Conservation (phyloP, 2,329 filamentous ascomycete species). For the Aspergillus arachidicola region DNA sequence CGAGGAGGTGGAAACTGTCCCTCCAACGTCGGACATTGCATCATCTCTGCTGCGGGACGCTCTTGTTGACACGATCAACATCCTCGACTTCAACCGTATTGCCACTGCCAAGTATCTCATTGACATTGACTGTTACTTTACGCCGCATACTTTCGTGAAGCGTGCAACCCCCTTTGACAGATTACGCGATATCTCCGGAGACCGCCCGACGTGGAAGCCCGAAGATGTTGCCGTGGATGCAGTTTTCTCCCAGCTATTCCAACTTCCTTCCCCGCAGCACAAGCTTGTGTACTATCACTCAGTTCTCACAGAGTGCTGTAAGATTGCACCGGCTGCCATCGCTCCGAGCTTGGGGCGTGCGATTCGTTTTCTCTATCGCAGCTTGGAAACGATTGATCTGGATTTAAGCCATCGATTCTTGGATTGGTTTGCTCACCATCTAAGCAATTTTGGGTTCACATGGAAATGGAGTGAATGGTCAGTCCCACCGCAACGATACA, state of each 20-base stretch:
- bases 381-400: slow-evolving; percentile 78
- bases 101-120: slow-evolving; percentile 85
- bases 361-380: slow-evolving; percentile 87
- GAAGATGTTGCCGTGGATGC: slow-evolving; percentile 98
- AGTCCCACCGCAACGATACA: slow-evolving; percentile 25
- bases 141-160: slow-evolving; percentile 86
- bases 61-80: slow-evolving; percentile 89
- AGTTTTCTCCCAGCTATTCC: slow-evolving; percentile 92
- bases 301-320: slow-evolving; percentile 91
- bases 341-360: slow-evolving; percentile 90
- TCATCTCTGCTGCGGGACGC: slow-evolving; percentile 83
- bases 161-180: slow-evolving; percentile 91
- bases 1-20: slow-evolving; percentile 88
- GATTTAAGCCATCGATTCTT: slow-evolving; percentile 86
- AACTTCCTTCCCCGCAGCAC: slow-evolving; percentile 83
- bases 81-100: slow-evolving; percentile 89
- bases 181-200: slow-evolving; percentile 66
- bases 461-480: slow-evolving; percentile 99
- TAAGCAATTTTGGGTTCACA: slow-evolving; percentile 98
- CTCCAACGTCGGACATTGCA: slow-evolving; percentile 72
- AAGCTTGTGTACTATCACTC: slow-evolving; percentile 97
- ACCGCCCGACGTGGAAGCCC: slow-evolving; percentile 86
- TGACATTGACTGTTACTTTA: slow-evolving; percentile 93
- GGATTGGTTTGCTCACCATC: slow-evolving; percentile 96
- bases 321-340: slow-evolving; percentile 93